Conservation (phyloP, 2,329 filamentous ascomycete genomes). For the Ophiostoma sp. region DNA sequence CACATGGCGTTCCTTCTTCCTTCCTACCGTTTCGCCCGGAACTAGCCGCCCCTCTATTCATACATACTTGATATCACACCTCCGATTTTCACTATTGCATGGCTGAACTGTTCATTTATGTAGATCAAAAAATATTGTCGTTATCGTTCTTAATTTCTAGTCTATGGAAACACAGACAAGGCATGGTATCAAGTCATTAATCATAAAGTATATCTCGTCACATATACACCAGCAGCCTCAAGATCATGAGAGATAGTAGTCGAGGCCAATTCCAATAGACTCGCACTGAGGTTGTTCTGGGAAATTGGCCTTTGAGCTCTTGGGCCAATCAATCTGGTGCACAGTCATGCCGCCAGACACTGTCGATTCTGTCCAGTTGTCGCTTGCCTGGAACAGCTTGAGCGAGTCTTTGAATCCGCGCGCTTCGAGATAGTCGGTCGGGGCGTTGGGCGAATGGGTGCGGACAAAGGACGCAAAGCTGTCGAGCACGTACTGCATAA, state of each 20-base stretch:
- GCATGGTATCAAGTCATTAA: conserved; percentile 13
- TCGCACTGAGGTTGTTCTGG: conserved; percentile 49
- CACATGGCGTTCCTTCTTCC: neutral
- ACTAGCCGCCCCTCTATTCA: neutral
- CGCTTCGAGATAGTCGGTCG: conserved; percentile 40
- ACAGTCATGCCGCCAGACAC: conserved; percentile 38
- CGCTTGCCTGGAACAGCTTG: conserved; percentile 30
- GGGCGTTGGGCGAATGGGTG: conserved; percentile 47
- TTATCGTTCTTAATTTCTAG: neutral
- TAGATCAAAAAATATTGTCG: neutral
- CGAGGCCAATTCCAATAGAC: conserved; percentile 42
- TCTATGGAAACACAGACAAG: neutral
- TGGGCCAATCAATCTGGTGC: conserved; percentile 44
- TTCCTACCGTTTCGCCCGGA: neutral
- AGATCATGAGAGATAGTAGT: conserved; percentile 35
- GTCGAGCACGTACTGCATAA: conserved; percentile 41
- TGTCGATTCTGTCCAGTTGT: conserved; percentile 36
- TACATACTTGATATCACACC: neutral
- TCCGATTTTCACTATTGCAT: neutral
- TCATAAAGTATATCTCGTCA: conserved; percentile 4
- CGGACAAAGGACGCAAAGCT: conserved; percentile 49
- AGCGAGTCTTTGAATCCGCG: conserved; percentile 38
- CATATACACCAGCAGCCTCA: neutral
- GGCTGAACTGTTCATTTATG: neutral
- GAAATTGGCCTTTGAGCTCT: conserved; percentile 37